phyloP scores from a whole-genome alignment of 2,329 filamentous ascomycete genomes.

The Stagonosporopsis cucurbitacearum region DNA sequence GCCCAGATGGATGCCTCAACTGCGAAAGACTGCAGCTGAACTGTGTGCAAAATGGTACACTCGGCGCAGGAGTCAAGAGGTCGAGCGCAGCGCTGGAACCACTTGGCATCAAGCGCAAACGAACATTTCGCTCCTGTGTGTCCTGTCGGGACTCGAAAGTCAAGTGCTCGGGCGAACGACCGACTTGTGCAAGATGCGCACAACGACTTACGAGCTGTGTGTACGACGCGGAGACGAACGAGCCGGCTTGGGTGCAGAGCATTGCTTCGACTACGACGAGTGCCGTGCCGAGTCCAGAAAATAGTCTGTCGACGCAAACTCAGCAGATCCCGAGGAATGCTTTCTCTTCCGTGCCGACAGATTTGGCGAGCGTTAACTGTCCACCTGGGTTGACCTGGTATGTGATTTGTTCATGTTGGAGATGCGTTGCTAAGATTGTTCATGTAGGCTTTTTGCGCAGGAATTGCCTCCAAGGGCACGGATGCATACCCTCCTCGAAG shows the following conservation, averaged over 20 bases:
- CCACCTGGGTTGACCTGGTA: slow-evolving; percentile 36
- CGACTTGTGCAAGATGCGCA: slow-evolving; percentile 37
- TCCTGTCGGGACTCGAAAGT: slow-evolving; percentile 42
- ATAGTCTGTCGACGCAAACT: slow-evolving; percentile 21
- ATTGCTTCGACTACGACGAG: slow-evolving; percentile 25
- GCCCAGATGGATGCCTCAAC: slow-evolving; percentile 40
- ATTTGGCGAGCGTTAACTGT: slow-evolving; percentile 24
- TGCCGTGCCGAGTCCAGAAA: slow-evolving; percentile 15
- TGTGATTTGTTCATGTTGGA: background rate
- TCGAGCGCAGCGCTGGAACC: slow-evolving; percentile 26
- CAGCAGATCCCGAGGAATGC: slow-evolving; percentile 23
- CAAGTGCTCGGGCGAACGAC: slow-evolving; percentile 42
- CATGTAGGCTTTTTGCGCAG: slow-evolving; percentile 31
- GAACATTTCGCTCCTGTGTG: slow-evolving; percentile 41
- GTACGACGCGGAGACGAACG: slow-evolving; percentile 39
- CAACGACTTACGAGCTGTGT: slow-evolving; percentile 34
- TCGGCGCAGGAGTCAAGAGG: slow-evolving; percentile 24
- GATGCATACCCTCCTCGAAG: slow-evolving; percentile 37
- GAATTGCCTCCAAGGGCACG: slow-evolving; percentile 33
- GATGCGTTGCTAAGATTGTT: background rate
- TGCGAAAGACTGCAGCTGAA: slow-evolving; percentile 39
- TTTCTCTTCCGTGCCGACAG: slow-evolving; percentile 18
- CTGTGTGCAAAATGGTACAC: slow-evolving; percentile 36
- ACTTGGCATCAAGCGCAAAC: slow-evolving; percentile 40
- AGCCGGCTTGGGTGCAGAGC: slow-evolving; percentile 42